These are phyloP conservation scores for Xylaria sp. DNA, from an alignment of 2,329 filamentous ascomycete genomes.

Conservation along the genomic window DNA sequence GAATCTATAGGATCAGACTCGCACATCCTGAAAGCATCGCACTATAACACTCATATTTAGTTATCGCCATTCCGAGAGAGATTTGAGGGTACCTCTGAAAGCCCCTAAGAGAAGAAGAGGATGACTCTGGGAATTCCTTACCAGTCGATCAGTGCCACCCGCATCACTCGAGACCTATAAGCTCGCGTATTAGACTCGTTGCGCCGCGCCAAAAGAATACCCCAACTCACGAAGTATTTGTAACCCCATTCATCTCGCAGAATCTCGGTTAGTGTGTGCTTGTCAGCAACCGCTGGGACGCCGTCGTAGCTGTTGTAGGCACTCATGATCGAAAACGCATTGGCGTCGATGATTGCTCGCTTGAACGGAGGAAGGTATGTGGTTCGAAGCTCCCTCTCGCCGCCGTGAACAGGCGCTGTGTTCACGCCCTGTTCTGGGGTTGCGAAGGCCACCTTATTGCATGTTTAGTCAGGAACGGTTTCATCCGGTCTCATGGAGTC, in stretches of 20 bases:
- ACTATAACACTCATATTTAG: conserved; percentile 44
- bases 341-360: conserved; percentile 75
- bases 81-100: background rate
- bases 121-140: background rate
- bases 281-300: conserved; percentile 72
- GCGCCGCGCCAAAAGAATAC: conserved; percentile 6
- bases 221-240: conserved; percentile 68
- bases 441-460: conserved; percentile 66
- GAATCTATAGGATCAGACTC: conserved; percentile 68
- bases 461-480: conserved; percentile 9
- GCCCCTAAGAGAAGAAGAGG: no score
- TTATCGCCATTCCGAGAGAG: background rate
- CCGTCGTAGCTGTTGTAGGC: conserved; percentile 81
- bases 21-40: conserved; percentile 72
- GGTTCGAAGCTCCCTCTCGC: conserved; percentile 63
- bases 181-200: conserved; percentile 14
- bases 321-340: conserved; percentile 76
- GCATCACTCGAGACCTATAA: conserved; percentile 67
- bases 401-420: conserved; percentile 66
- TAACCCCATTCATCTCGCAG: conserved; percentile 78
- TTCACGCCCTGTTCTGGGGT: conserved; percentile 78
- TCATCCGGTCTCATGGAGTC: conserved; percentile 13
- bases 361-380: conserved; percentile 71
- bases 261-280: conserved; percentile 73
- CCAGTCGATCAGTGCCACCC: conserved; percentile 73